phyloP scores from a whole-genome alignment of 23 red algal species.

The Cyanidium caldarium region DNA sequence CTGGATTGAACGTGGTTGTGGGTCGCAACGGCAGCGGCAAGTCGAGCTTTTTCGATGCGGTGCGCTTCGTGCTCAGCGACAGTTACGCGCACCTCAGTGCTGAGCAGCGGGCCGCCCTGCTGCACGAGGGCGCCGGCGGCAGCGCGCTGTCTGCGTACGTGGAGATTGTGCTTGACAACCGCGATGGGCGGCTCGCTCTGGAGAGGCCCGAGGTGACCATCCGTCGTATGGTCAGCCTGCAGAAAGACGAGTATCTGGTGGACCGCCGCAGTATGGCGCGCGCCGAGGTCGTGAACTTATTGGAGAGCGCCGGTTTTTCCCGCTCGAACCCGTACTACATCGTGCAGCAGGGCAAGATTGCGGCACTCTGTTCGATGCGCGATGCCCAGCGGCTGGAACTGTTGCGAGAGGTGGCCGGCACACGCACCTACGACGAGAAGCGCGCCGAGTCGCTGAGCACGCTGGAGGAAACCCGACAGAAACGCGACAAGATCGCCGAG shows the following conservation, averaged over 20 bases:
- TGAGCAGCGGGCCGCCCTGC: conserved; percentile 75
- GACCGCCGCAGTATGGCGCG: conserved; percentile 70
- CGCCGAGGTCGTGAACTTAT: conserved; percentile 72
- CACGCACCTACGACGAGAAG: conserved; percentile 69
- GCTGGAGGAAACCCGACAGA: conserved; percentile 59
- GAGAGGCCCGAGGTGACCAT: conserved; percentile 57
- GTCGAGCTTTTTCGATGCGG: conserved; percentile 89
- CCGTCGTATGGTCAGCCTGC: conserved; percentile 70
- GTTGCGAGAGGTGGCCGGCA: conserved; percentile 85
- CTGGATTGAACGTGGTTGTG: conserved; percentile 76
- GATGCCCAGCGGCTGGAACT: conserved; percentile 58
- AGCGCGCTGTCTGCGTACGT: conserved; percentile 88
- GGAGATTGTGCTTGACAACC: conserved; percentile 90
- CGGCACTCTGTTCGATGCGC: conserved; percentile 74
- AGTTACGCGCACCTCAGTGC: conserved; percentile 49
- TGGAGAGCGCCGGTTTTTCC: conserved; percentile 85
- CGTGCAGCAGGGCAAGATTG: conserved; percentile 93
- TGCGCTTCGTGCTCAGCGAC: conserved; percentile 81
- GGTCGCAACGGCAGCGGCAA: conserved; percentile 91
- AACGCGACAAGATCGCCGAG: conserved; percentile 65
- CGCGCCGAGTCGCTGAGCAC: conserved; percentile 63
- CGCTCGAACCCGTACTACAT: conserved; percentile 99
- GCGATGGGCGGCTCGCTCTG: conserved; percentile 62
- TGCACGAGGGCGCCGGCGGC: conserved; percentile 72
- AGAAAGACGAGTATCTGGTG: conserved; percentile 96